Evolutionary conservation across 495 filamentous ascomycete species (phyloP).

Genomic region (Mytilinidion resinicola): DNA sequence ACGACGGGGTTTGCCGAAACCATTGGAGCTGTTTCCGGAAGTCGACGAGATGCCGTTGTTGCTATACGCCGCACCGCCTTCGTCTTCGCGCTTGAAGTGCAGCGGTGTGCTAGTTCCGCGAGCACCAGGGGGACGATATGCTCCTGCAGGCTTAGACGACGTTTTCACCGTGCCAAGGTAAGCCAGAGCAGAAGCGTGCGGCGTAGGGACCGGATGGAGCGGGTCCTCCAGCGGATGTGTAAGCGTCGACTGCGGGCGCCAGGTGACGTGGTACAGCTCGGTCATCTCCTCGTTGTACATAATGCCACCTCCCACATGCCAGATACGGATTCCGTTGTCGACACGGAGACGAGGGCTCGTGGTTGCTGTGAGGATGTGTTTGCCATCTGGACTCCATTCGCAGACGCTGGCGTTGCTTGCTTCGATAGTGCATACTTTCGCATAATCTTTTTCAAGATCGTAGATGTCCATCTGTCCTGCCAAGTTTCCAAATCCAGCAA

Average conservation of each 20-base stretch:
- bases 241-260: constrained; percentile 66
- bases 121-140: constrained; percentile 94
- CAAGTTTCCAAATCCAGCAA: constrained; percentile 95
- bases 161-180: constrained; percentile 84
- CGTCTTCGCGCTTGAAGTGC: constrained; percentile 95
- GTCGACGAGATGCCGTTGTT: constrained; percentile 65
- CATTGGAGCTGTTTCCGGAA: constrained; percentile 54
- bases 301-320: constrained; percentile 83
- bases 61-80: constrained; percentile 85
- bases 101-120: constrained; percentile 81
- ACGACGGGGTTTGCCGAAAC: constrained; percentile 64
- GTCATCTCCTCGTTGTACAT: constrained; percentile 94
- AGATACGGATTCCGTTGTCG: constrained; percentile 92
- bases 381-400: constrained; percentile 93
- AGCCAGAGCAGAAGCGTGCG: constrained; percentile 75
- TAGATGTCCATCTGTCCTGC: constrained; percentile 97
- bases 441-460: constrained; percentile 84
- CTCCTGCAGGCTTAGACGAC: constrained; percentile 88
- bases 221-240: constrained; percentile 63
- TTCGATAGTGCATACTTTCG: constrained; percentile 88
- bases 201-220: constrained; percentile 66
- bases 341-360: constrained; percentile 90
- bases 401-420: constrained; percentile 92
- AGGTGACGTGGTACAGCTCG: constrained; percentile 87
- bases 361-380: constrained; percentile 90